Conservation (phyloP, 306 rosid genomes). For the Dicorynia guianensis region DNA sequence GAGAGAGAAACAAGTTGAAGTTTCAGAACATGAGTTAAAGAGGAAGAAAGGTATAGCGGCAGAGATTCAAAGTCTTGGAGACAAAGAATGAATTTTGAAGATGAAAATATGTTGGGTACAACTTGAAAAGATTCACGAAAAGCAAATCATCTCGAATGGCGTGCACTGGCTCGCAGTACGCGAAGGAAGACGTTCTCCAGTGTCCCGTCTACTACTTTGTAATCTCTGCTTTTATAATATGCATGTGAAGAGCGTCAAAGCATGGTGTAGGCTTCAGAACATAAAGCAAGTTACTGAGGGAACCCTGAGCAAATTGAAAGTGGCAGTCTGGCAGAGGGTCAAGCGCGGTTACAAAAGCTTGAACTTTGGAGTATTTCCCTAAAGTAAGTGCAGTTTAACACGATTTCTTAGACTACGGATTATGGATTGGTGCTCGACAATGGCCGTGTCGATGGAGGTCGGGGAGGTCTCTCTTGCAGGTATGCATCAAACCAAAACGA, state of each 20-base stretch:
- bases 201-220: neutral
- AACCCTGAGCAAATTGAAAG: slow-evolving; percentile 45
- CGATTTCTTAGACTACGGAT: neutral
- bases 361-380: slow-evolving; percentile 31
- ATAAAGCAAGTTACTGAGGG: slow-evolving; percentile 38
- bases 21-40: slow-evolving; percentile 27
- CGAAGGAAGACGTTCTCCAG: slow-evolving; percentile 32
- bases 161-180: slow-evolving; percentile 49
- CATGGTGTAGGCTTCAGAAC: neutral
- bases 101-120: slow-evolving; percentile 7
- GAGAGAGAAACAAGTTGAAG: slow-evolving; percentile 26
- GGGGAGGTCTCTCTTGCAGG: neutral
- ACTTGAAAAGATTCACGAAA: slow-evolving; percentile 38
- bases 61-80: slow-evolving; percentile 34
- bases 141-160: slow-evolving; percentile 55
- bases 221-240: slow-evolving; percentile 35
- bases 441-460: slow-evolving; percentile 24
- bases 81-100: slow-evolving; percentile 54
- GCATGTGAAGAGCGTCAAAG: slow-evolving; percentile 46
- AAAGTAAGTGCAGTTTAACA: slow-evolving; percentile 39
- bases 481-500: too few species aligned
- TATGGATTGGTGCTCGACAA: slow-evolving; percentile 25
- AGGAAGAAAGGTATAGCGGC: slow-evolving; percentile 18
- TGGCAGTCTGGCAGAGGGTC: neutral
- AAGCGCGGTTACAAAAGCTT: slow-evolving; percentile 29